A percentile compares a stretch with the other conserved stretches of the same genome.
phyloP scores from a whole-genome alignment of 1,284 basidiomycete species.

The Leccinum laetum region DNA sequence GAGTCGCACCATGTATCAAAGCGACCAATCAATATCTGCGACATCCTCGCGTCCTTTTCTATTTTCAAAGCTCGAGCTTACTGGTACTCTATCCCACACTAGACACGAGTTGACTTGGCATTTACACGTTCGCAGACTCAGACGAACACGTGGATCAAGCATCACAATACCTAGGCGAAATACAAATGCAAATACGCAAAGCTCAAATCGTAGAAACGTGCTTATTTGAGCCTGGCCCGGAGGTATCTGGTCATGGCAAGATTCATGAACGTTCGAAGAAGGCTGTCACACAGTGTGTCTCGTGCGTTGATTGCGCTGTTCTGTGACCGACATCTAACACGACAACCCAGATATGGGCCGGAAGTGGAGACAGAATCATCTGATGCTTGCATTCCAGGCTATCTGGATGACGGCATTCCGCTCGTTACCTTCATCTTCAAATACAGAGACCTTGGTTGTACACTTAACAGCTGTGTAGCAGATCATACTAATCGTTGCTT shows the following conservation, averaged over 20 bases:
- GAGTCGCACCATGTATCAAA: constrained; percentile 10
- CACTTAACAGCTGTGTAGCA: neutral
- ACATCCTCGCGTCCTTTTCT: constrained; percentile 24
- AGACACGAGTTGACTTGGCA: neutral
- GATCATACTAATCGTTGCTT: neutral
- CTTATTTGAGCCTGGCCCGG: neutral
- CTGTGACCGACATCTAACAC: neutral
- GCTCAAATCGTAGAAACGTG: neutral
- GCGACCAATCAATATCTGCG: constrained; percentile 6
- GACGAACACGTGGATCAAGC: constrained; percentile 25
- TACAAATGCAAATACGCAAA: neutral
- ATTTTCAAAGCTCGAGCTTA: constrained; percentile 33
- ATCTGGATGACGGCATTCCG: constrained; percentile 19
- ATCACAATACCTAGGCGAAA: constrained; percentile 13
- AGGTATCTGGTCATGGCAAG: constrained; percentile 17
- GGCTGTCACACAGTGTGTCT: constrained; percentile 35
- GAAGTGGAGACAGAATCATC: constrained; percentile 11
- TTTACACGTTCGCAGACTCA: constrained; percentile 27
- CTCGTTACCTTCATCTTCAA: constrained; percentile 30
- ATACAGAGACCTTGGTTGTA: constrained; percentile 30
- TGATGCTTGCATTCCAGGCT: neutral
- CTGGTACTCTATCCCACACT: constrained; percentile 23
- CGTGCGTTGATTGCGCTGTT: constrained; percentile 24
- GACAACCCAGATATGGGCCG: constrained; percentile 20
- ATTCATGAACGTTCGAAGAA: constrained; percentile 41